These are phyloP conservation scores for Trametes coccinea DNA, from an alignment of 768 basidiomycete genomes.

Conservation along the genomic window DNA sequence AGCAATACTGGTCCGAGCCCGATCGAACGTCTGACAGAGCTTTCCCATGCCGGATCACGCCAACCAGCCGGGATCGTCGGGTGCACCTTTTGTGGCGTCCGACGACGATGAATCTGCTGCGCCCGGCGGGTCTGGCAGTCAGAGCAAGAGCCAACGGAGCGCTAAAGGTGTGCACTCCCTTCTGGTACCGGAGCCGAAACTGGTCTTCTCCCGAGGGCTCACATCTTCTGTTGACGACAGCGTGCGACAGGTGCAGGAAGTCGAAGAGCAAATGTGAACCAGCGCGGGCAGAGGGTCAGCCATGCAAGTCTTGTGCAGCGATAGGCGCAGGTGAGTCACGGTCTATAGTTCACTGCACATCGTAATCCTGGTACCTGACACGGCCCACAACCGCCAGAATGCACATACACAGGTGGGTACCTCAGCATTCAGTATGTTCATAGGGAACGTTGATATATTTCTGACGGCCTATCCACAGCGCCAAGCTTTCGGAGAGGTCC, in stretches of 20 bases:
- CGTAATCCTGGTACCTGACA: background rate
- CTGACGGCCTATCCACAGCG: conserved; percentile 39
- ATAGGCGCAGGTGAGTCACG: conserved; percentile 31
- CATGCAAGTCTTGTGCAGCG: conserved; percentile 57
- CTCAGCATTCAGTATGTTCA: too few relatives aligned
- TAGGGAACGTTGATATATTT: background rate
- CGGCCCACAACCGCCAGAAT: conserved; percentile 2
- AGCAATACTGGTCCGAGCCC: too few relatives aligned
- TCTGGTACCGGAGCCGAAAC: background rate
- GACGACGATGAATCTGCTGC: conserved; percentile 7
- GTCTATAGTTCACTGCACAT: background rate
- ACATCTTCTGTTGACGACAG: conserved; percentile 35
- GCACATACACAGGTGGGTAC: conserved; percentile 17
- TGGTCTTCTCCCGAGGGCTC: too few relatives aligned
- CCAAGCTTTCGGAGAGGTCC: conserved; percentile 82
- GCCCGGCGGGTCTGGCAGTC: background rate
- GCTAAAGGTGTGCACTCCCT: conserved; percentile 9
- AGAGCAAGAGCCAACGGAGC: conserved; percentile 12
- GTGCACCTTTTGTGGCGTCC: background rate
- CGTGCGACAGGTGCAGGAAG: conserved; percentile 86
- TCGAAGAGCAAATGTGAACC: conserved; percentile 87
- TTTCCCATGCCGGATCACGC: too few relatives aligned
- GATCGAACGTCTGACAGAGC: too few relatives aligned
- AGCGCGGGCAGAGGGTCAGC: conserved; percentile 59
- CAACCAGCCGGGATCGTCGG: background rate